Percentiles rank a stretch among this genome's conserved stretches.
Evolutionary conservation across 1,139 yeast genomes (phyloP).

Genomic region (Suhomyces wounanorum): DNA sequence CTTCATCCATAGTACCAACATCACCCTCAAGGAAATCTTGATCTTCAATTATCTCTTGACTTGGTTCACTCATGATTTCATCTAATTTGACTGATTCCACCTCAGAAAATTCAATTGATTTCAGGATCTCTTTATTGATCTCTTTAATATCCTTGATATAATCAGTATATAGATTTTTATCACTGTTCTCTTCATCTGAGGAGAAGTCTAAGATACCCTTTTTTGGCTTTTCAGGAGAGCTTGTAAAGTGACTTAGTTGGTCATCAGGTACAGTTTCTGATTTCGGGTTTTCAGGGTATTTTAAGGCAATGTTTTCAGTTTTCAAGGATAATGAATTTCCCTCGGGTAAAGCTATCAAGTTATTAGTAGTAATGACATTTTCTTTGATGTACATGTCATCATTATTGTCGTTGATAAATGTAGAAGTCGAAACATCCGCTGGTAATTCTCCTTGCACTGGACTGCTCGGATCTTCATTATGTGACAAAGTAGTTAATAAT

Average conservation of each 20-base stretch:
- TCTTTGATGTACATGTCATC: background rate
- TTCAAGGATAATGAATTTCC: background rate
- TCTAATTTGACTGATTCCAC: conserved; percentile 1
- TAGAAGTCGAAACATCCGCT: conserved; percentile 25
- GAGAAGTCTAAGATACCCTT: conserved; percentile 7
- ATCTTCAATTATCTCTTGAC: background rate
- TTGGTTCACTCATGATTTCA: background rate
- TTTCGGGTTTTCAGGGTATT: background rate
- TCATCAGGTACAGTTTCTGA: background rate
- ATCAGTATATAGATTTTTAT: conserved; percentile 15
- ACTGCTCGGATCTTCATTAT: background rate
- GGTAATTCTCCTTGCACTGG: conserved; percentile 22
- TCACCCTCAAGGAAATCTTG: background rate
- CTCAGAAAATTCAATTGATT: conserved; percentile 15
- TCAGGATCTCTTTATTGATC: conserved; percentile 20
- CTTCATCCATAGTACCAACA: too few relatives aligned
- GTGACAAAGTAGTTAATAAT: background rate
- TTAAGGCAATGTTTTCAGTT: background rate
- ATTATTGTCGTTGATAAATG: conserved; percentile 8
- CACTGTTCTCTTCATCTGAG: conserved; percentile 10
- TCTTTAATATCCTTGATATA: conserved; percentile 23
- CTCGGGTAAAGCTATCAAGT: background rate
- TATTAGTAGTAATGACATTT: background rate
- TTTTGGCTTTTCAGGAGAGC: background rate
- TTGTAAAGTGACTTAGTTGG: background rate